Evolutionary conservation across 208 protist species (phyloP), one percentile per base, ranked within the genome.

Genomic region (Phytomonas francai): DNA sequence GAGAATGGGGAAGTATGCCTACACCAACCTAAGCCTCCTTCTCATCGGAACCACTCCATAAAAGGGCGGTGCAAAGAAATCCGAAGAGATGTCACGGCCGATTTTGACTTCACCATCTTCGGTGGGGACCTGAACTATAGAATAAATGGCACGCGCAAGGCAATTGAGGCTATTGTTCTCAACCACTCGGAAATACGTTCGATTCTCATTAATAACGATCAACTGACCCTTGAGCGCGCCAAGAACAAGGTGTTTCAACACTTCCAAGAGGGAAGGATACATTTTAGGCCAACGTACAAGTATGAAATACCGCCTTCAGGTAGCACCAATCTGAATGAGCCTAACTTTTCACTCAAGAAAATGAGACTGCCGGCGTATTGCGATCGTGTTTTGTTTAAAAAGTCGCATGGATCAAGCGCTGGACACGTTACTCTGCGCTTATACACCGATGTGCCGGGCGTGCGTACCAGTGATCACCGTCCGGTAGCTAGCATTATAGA

Each of bases 121-220:
- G 90, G 94, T 32, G 97, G 97, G 1, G 97, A 98, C 60, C 83
- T 98, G 12, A 98, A 98, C 81, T 98, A 98, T 77, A 89, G 97
- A 56, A 84, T 98, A 62, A 91, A 98, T 71, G 94, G 92, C 27
- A 89, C 83, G 14, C 74, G 80, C 25, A 76, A 74, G 39, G 86
- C 84, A 11, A 85, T 97, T 59, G 87, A 96, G 69, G 76, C 81
- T 36, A 85, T 95, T 42, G 80, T 95, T 29, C 49, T 81, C 30
- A 39, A 85, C 25, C 78, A 88, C 58, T 79, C 76, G 34, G 68
- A 85, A 59, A 83, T 94, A 49, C 78, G 87, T 12, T 81, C 87
- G 2, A 79, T 95, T 30, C 78, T 97, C 6, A 73, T 88, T 63
- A 59, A 80, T 59, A 95, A 97, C 62, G 94, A 98, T 72, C 97